Conservation (phyloP, 805 yeast genomes). For the Candida bentonensis region DNA sequence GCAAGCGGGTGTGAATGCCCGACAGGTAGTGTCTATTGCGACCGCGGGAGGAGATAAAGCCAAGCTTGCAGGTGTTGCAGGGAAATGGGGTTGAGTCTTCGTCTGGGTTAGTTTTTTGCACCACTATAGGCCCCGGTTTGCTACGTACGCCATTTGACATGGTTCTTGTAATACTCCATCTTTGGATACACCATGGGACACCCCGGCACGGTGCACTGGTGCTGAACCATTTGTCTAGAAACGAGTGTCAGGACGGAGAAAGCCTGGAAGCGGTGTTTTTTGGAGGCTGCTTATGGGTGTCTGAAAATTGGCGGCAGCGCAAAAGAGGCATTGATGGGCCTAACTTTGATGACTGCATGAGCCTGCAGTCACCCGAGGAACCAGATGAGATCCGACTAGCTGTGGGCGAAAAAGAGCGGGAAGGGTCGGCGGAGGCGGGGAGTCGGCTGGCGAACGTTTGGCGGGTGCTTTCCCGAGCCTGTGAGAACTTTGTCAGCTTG, state of each 20-base stretch:
- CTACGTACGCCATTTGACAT: background rate
- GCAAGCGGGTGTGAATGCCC: slow-evolving; percentile 5
- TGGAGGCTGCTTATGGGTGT: no score
- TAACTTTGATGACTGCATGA: background rate
- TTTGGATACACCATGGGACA: slow-evolving; percentile 1
- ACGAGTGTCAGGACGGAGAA: background rate
- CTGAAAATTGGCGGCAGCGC: no score
- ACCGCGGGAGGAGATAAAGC: background rate
- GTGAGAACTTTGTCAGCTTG: no score
- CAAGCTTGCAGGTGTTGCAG: background rate
- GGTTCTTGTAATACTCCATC: slow-evolving; percentile 1
- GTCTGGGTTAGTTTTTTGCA: background rate
- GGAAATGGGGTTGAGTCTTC: background rate
- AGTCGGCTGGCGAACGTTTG: no score
- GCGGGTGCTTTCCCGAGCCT: no score
- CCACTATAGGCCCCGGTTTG: background rate
- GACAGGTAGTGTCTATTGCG: slow-evolving; percentile 1
- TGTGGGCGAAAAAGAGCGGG: no score
- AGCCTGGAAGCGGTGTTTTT: no score
- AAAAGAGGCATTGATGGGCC: background rate
- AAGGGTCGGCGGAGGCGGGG: no score
- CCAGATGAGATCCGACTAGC: slow-evolving; percentile 1
- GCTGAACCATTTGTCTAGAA: background rate
- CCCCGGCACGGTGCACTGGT: background rate
- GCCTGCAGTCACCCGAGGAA: slow-evolving; percentile 1